Evolutionary conservation across 345 rosid genomes (phyloP).

Genomic region (Clarkia xantiana): DNA sequence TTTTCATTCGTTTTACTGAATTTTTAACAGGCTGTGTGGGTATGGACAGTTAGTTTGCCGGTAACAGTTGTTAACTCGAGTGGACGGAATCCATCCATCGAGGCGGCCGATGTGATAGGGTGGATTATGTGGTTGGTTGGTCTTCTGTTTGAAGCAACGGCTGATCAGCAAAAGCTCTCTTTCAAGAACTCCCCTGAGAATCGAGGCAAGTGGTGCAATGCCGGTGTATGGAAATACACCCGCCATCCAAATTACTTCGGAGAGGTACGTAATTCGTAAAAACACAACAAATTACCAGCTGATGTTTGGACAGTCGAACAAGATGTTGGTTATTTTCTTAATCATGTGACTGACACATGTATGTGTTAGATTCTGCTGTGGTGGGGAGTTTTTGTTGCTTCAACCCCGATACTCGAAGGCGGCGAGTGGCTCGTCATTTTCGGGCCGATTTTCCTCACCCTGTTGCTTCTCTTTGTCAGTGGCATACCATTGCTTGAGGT

Average conservation of each 20-base stretch:
- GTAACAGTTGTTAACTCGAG: slow-evolving; percentile 80
- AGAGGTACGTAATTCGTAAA: too few species aligned
- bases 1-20: not conserved
- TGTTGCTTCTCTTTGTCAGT: slow-evolving; percentile 73
- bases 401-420: slow-evolving; percentile 59
- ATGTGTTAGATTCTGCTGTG: slow-evolving; percentile 61
- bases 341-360: not conserved
- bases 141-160: slow-evolving; percentile 42
- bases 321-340: not conserved
- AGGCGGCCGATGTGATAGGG: slow-evolving; percentile 59
- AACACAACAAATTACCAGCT: too few species aligned
- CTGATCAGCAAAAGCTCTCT: slow-evolving; percentile 76
- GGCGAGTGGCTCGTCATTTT: slow-evolving; percentile 72
- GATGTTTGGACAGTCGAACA: too few species aligned
- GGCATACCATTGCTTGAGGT: slow-evolving; percentile 97
- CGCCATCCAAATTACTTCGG: slow-evolving; percentile 96
- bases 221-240: slow-evolving; percentile 71
- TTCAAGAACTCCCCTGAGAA: slow-evolving; percentile 72
- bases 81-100: slow-evolving; percentile 44
- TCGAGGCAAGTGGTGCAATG: slow-evolving; percentile 73
- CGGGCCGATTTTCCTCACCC: slow-evolving; percentile 72
- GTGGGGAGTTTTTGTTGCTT: slow-evolving; percentile 83
- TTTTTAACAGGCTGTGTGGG: slow-evolving; percentile 71
- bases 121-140: slow-evolving; percentile 80
- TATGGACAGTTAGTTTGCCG: slow-evolving; percentile 88